These are phyloP conservation scores for Hypoxylon sp. DNA, from an alignment of 2,329 filamentous ascomycete species.

Conservation along the genomic window DNA sequence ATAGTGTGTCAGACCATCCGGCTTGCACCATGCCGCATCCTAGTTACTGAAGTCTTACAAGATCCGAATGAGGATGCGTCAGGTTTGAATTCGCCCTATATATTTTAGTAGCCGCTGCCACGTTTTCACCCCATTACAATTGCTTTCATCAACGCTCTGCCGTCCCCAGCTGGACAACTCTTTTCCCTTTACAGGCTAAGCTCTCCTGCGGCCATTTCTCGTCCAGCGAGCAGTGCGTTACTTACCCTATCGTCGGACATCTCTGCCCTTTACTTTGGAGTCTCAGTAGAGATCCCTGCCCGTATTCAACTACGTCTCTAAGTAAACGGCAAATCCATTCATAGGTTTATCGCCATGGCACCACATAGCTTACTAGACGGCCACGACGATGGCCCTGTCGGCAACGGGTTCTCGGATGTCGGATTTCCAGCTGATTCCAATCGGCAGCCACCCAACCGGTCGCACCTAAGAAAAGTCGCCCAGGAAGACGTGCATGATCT, in stretches of 20 bases:
- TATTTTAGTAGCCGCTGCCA: constrained; percentile 26
- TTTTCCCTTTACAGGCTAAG: too few relatives aligned
- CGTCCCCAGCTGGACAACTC: background rate
- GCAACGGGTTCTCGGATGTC: constrained; percentile 30
- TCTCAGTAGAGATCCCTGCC: too few relatives aligned
- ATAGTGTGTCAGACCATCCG: constrained; percentile 36
- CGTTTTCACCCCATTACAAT: constrained; percentile 12
- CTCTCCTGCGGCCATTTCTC: constrained; percentile 1
- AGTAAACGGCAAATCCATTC: background rate
- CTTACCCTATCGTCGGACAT: too few relatives aligned
- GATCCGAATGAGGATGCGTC: constrained; percentile 32
- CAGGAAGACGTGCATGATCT: constrained; percentile 82
- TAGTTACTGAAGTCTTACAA: constrained; percentile 31
- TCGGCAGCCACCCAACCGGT: constrained; percentile 47
- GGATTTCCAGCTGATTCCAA: constrained; percentile 5
- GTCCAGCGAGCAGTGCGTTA: background rate
- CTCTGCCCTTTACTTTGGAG: too few relatives aligned
- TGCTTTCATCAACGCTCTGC: constrained; percentile 15
- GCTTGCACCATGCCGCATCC: constrained; percentile 33
- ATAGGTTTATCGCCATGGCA: constrained; percentile 50
- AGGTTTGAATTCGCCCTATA: constrained; percentile 32
- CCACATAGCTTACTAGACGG: constrained; percentile 52
- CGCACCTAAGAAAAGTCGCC: constrained; percentile 66
- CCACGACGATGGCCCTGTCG: constrained; percentile 45
- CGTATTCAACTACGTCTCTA: constrained; percentile 35